A percentile compares a stretch with the other conserved stretches of the same genome.
Conservation (phyloP, 192 early-diverging fungal species). For the Physocladia obscura region DNA sequence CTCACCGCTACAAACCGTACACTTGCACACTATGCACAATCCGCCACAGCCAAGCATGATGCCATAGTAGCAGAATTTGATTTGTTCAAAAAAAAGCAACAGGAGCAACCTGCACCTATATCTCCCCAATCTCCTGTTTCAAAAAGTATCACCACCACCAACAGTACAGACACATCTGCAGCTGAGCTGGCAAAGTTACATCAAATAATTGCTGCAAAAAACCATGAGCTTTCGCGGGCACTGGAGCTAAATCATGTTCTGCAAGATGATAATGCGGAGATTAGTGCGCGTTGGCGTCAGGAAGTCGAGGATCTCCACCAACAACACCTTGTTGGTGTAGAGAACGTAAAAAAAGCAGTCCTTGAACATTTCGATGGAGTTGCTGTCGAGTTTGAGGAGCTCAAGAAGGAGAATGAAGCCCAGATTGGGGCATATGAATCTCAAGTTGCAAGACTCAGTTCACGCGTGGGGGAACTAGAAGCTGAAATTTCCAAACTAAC, state of each 20-base stretch:
- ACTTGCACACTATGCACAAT: constrained; percentile 10
- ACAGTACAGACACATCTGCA: not conserved
- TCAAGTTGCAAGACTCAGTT: not conserved
- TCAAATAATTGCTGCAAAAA: not conserved
- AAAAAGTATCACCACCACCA: not conserved
- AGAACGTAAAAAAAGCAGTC: not conserved
- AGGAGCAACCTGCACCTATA: not conserved
- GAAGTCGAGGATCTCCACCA: not conserved
- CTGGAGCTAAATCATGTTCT: not conserved
- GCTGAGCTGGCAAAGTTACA: not conserved
- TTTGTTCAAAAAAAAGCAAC: not conserved
- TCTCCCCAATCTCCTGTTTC: not conserved
- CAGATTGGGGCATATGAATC: not conserved
- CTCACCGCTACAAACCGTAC: constrained; percentile 15
- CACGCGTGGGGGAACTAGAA: too few species aligned
- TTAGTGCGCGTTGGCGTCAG: not conserved
- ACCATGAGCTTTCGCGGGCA: not conserved
- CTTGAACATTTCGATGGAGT: not conserved
- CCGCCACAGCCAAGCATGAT: constrained; percentile 21
- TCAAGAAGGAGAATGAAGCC: not conserved
- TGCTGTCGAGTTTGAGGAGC: not conserved
- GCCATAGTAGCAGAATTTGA: not conserved
- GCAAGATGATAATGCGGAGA: not conserved
- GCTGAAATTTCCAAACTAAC: too few species aligned
- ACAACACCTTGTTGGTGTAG: not conserved